These are phyloP conservation scores for Dactylonectria estremocensis DNA, from an alignment of 2,329 filamentous ascomycete genomes.

Conservation along the genomic window DNA sequence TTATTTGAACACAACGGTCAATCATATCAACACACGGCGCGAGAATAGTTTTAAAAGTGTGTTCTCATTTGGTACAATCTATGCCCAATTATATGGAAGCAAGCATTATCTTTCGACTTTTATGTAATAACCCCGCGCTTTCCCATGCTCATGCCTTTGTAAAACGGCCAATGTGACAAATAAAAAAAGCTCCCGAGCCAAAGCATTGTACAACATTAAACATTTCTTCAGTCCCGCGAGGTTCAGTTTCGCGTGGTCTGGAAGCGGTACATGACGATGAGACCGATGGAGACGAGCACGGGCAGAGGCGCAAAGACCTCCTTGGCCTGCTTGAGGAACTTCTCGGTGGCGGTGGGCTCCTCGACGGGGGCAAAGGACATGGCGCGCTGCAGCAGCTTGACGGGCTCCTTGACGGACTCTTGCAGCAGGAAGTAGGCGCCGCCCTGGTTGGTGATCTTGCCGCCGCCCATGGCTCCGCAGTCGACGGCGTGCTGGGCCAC, in stretches of 20 bases:
- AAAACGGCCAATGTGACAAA: background rate
- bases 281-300: background rate
- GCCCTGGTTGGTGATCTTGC: background rate
- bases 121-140: background rate
- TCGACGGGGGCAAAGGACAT: background rate
- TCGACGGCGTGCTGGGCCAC: constrained; percentile 33
- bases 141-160: background rate
- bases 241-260: no score
- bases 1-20: background rate
- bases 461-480: background rate
- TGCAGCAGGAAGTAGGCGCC: background rate
- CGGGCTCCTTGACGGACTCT: background rate
- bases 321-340: background rate
- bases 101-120: background rate
- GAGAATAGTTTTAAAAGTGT: background rate
- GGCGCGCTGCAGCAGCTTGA: background rate
- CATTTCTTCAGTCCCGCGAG: background rate
- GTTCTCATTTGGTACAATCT: background rate
- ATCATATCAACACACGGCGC: background rate
- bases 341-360: background rate
- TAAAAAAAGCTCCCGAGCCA: background rate
- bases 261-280: background rate
- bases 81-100: background rate
- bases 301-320: background rate
- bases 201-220: background rate